phyloP scores from a whole-genome alignment of 2,329 filamentous ascomycete genomes.

The Epichloe sp. region DNA sequence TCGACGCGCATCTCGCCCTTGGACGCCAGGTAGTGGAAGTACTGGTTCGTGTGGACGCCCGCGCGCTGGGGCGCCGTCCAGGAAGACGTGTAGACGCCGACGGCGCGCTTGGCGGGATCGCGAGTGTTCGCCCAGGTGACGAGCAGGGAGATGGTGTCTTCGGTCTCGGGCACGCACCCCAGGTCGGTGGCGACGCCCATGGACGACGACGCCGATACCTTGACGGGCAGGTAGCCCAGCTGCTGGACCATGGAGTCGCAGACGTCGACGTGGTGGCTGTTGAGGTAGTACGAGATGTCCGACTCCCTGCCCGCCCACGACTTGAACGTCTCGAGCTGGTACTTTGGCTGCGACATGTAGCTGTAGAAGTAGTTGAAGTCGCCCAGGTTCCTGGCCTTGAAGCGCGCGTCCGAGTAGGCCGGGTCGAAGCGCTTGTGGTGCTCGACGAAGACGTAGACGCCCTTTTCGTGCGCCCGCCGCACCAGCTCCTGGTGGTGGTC shows the following conservation, averaged over 20 bases:
- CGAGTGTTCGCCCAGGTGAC: conserved; percentile 74
- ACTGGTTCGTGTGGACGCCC: conserved; percentile 92
- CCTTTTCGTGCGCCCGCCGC: conserved; percentile 54
- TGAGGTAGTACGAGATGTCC: conserved; percentile 93
- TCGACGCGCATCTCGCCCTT: conserved; percentile 80
- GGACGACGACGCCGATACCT: conserved; percentile 65
- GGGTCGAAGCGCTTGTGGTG: conserved; percentile 96
- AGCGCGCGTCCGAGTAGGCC: conserved; percentile 76
- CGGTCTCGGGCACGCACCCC: conserved; percentile 68
- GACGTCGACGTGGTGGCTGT: conserved; percentile 87
- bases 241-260: conserved; percentile 79
- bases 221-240: conserved; percentile 59
- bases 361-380: conserved; percentile 98
- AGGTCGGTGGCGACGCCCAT: conserved; percentile 66
- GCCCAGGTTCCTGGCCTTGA: conserved; percentile 62
- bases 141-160: conserved; percentile 85
- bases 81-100: conserved; percentile 82
- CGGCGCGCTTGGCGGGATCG: conserved; percentile 58
- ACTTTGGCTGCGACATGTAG: conserved; percentile 92
- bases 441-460: conserved; percentile 85
- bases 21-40: conserved; percentile 86
- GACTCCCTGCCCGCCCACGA: conserved; percentile 85
- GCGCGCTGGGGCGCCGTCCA: conserved; percentile 91
- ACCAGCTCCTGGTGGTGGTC: conserved; percentile 67
- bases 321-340: conserved; percentile 85